phyloP scores from a whole-genome alignment of 129 eudicot species.

The Daucus carota region DH1_v3.0 NC_030382.2:44717501-44718000 shows the following conservation, averaged over 20 bases:
- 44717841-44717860: not conserved
- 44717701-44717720: not conserved
- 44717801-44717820: not conserved
- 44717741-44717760: not conserved
- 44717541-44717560: constrained; percentile 66
- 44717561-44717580: constrained; percentile 65
- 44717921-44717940: not conserved
- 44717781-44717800: not conserved
- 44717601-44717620: constrained; percentile 81
- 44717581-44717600: constrained; percentile 74
- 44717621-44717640: not conserved
- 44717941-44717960: not conserved
- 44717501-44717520: constrained; percentile 88
- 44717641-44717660: not conserved
- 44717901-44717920: not conserved
- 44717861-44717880: not conserved
- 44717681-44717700: not conserved
- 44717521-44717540: constrained; percentile 56
- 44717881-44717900: not conserved
- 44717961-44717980: not conserved
- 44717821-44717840: not conserved
- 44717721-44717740: not conserved
- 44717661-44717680: not conserved
- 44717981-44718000: not conserved
- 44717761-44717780: not conserved